phyloP scores from a whole-genome alignment of 192 early-diverging fungal genomes.

The Dispira simplex region DNA sequence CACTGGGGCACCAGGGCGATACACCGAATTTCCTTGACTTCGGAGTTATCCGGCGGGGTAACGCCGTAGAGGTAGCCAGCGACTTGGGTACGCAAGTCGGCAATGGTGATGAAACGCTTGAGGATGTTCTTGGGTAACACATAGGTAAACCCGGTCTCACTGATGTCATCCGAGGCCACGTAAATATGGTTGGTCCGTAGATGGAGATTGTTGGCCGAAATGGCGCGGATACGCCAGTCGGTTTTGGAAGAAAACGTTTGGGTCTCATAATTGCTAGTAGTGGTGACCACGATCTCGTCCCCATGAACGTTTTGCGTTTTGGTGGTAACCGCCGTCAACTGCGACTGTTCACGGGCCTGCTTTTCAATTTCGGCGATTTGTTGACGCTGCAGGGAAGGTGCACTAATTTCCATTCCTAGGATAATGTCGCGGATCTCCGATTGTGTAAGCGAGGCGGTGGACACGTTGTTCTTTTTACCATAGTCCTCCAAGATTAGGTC shows the following conservation, averaged over 20 bases:
- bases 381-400: conserved; percentile 89
- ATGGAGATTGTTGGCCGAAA: conserved; percentile 89
- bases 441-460: conserved; percentile 87
- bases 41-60: conserved; percentile 70
- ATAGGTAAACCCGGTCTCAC: conserved; percentile 88
- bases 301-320: conserved; percentile 95
- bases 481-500: conserved; percentile 97
- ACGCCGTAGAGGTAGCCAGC: conserved; percentile 92
- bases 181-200: conserved; percentile 94
- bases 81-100: conserved; percentile 91
- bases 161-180: conserved; percentile 90
- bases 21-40: conserved; percentile 90
- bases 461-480: conserved; percentile 99
- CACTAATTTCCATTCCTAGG: conserved; percentile 97
- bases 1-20: conserved; percentile 97
- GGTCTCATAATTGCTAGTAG: conserved; percentile 91
- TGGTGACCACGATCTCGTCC: conserved; percentile 97
- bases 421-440: conserved; percentile 98
- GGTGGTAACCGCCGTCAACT: conserved; percentile 89
- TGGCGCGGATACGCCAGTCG: conserved; percentile 97
- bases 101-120: conserved; percentile 89
- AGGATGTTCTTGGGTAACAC: conserved; percentile 97
- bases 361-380: conserved; percentile 98
- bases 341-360: conserved; percentile 82
- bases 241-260: conserved; percentile 98